A percentile compares a stretch with the other conserved stretches of the same genome.
phyloP scores from a whole-genome alignment of 768 basidiomycete genomes.

The Dendrothele bispora region DNA sequence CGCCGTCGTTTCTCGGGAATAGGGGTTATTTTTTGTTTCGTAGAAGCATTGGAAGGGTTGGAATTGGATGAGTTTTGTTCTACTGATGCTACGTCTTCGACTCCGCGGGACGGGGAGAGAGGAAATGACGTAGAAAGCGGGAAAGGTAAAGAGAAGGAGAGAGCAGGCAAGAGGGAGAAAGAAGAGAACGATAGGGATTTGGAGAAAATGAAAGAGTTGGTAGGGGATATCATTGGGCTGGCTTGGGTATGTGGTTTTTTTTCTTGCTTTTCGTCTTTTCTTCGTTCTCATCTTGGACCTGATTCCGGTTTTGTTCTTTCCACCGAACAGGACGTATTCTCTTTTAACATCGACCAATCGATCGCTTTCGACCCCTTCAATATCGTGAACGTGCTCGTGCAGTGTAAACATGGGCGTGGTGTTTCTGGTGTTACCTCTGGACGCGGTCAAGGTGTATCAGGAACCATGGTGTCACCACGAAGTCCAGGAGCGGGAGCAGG shows the following conservation, averaged over 20 bases:
- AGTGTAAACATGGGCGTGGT: constrained; percentile 40
- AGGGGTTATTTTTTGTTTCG: constrained; percentile 48
- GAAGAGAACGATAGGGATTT: constrained; percentile 25
- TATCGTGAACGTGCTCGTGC: constrained; percentile 51
- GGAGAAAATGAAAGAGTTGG: constrained; percentile 34
- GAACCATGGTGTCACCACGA: not conserved
- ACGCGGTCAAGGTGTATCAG: not conserved
- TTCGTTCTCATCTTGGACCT: constrained; percentile 4
- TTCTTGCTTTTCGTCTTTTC: constrained; percentile 2
- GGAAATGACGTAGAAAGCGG: too few relatives aligned
- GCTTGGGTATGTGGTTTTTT: constrained; percentile 56
- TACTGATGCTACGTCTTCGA: too few relatives aligned
- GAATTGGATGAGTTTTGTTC: constrained; percentile 34
- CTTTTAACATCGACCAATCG: constrained; percentile 49
- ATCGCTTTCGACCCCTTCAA: constrained; percentile 39
- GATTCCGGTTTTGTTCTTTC: constrained; percentile 1
- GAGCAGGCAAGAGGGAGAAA: too few relatives aligned
- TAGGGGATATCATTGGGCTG: constrained; percentile 51
- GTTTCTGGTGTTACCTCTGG: constrained; percentile 43
- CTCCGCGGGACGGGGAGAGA: too few relatives aligned
- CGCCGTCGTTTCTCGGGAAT: constrained; percentile 51
- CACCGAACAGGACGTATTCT: constrained; percentile 66
- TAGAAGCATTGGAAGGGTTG: constrained; percentile 53
- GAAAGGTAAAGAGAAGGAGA: too few relatives aligned
- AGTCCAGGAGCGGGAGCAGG: too few relatives aligned